phyloP scores from a whole-genome alignment of 2,329 filamentous ascomycete genomes.

The Gnomoniopsis sp. region DNA sequence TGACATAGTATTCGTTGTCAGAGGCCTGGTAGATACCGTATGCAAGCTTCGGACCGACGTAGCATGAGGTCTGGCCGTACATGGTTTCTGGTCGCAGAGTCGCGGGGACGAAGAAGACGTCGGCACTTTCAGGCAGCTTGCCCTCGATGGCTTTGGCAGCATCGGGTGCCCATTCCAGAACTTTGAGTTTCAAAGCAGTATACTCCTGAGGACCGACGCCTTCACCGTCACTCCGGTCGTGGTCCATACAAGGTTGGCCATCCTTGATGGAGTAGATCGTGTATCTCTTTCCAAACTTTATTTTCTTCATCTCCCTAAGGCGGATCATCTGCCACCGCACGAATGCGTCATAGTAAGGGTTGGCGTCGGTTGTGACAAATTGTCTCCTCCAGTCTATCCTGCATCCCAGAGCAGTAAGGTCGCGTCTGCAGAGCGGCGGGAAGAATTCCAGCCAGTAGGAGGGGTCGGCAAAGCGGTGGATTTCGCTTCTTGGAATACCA shows the following conservation, averaged over 20 bases:
- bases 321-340: constrained; percentile 97
- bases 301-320: constrained; percentile 83
- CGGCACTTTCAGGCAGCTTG: constrained; percentile 74
- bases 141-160: constrained; percentile 69
- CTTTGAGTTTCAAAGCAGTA: constrained; percentile 84
- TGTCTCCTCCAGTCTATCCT: constrained; percentile 91
- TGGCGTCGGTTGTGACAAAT: constrained; percentile 93
- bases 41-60: constrained; percentile 83
- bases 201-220: constrained; percentile 58
- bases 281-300: constrained; percentile 82
- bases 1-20: constrained; percentile 77
- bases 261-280: constrained; percentile 92
- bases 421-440: constrained; percentile 73
- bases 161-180: constrained; percentile 81
- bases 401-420: constrained; percentile 80
- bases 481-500: constrained; percentile 82
- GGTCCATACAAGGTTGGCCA: constrained; percentile 63
- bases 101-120: constrained; percentile 86
- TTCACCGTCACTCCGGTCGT: constrained; percentile 44
- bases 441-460: constrained; percentile 90
- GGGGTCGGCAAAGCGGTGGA: constrained; percentile 91
- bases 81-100: constrained; percentile 95
- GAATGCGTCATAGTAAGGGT: constrained; percentile 93
- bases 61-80: constrained; percentile 97
- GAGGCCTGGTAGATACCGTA: constrained; percentile 85